Percentiles rank a stretch among this genome's conserved stretches.
Conservation (phyloP, 2,329 filamentous ascomycete genomes). For the Mollisia scopiformis region DNA sequence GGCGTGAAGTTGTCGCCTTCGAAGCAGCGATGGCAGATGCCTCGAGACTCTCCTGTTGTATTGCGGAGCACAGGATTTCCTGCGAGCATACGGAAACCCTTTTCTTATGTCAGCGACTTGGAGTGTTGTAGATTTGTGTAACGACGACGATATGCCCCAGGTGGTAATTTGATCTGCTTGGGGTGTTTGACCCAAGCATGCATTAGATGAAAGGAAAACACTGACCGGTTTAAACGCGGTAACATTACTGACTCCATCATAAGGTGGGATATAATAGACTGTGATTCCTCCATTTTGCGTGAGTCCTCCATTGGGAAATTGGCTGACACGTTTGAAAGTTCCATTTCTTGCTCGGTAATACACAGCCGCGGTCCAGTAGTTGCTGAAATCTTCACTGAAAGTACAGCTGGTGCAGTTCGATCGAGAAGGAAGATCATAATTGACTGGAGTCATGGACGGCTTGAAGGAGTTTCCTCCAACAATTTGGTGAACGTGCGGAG, state of each 20-base stretch:
- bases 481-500: conserved; percentile 25
- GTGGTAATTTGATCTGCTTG: too few relatives aligned
- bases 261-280: conserved; percentile 41
- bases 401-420: conserved; percentile 38
- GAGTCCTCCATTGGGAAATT: conserved; percentile 12
- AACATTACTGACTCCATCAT: conserved; percentile 39
- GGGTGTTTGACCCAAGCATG: too few relatives aligned
- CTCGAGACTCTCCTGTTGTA: conserved; percentile 46
- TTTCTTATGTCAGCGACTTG: too few relatives aligned
- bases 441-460: conserved; percentile 38
- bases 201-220: conserved; percentile 16
- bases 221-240: conserved; percentile 41
- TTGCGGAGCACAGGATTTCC: conserved; percentile 43
- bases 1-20: conserved; percentile 38
- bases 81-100: conserved; percentile 50
- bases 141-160: too few relatives aligned
- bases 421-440: conserved; percentile 30
- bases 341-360: conserved; percentile 36
- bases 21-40: conserved; percentile 59
- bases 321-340: conserved; percentile 34
- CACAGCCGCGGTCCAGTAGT: conserved; percentile 38
- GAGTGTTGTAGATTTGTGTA: too few relatives aligned
- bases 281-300: conserved; percentile 43
- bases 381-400: conserved; percentile 40
- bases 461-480: conserved; percentile 41